Evolutionary conservation across 352 stramenopile genomes (phyloP).

Genomic region (Hyaloperonospora brassicae): DNA sequence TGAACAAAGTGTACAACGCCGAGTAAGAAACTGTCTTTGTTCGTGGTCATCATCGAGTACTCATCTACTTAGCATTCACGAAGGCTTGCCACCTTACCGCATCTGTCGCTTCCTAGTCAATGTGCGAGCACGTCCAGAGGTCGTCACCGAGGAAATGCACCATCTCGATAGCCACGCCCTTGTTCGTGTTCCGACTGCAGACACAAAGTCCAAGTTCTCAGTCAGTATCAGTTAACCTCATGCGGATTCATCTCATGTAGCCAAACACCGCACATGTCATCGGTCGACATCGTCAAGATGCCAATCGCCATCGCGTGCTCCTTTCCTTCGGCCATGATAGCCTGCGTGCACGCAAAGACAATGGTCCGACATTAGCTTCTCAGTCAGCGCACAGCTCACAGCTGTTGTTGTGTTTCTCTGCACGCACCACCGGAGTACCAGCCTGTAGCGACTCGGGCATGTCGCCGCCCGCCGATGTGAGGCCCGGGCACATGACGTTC

Average conservation of each 20-base stretch:
- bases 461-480: slow-evolving; percentile 92
- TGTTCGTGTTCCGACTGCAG: slow-evolving; percentile 89
- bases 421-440: slow-evolving; percentile 79
- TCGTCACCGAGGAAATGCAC: slow-evolving; percentile 96
- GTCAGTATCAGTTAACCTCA: slow-evolving; percentile 1
- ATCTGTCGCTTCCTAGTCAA: slow-evolving; percentile 39
- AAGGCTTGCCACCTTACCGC: too few species aligned
- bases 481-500: slow-evolving; percentile 98
- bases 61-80: too few species aligned
- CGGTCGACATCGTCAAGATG: slow-evolving; percentile 93
- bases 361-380: slow-evolving; percentile 4
- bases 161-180: slow-evolving; percentile 94
- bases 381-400: not conserved
- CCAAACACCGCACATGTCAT: slow-evolving; percentile 84
- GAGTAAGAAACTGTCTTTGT: too few species aligned
- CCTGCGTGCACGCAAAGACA: slow-evolving; percentile 21
- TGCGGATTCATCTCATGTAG: not conserved
- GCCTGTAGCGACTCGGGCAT: slow-evolving; percentile 85
- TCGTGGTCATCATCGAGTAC: too few species aligned
- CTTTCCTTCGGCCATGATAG: slow-evolving; percentile 97
- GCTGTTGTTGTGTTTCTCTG: not conserved
- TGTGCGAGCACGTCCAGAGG: slow-evolving; percentile 85
- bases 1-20: too few species aligned
- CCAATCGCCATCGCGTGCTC: slow-evolving; percentile 94
- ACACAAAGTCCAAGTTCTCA: not conserved